Evolutionary conservation across 108 stramenopile species (phyloP).

Genomic region (Mediolabrus comicus): DNA sequence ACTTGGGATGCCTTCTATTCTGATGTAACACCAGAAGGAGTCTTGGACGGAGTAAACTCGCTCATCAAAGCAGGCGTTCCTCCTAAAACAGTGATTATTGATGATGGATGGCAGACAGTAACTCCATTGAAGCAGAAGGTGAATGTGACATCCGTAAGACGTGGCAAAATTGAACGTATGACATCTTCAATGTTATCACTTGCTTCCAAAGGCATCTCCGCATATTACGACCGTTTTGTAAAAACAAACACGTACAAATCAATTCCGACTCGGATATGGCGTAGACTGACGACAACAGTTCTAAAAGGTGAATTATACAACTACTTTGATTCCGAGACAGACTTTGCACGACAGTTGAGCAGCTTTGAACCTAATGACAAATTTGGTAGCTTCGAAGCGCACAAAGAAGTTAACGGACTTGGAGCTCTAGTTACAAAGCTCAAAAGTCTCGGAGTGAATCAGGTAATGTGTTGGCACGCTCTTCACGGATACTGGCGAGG

Average conservation of each 20-base stretch:
- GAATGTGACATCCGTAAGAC: background rate
- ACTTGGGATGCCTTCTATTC: conserved; percentile 78
- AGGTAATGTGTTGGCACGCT: conserved; percentile 70
- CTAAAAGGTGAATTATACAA: conserved; percentile 41
- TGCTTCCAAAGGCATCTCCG: conserved; percentile 19
- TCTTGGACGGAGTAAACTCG: conserved; percentile 25
- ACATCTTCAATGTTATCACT: background rate
- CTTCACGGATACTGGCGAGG: conserved; percentile 76
- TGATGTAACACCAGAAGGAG: conserved; percentile 49
- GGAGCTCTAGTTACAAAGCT: conserved; percentile 37
- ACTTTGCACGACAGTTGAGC: conserved; percentile 44
- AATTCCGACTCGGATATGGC: conserved; percentile 38
- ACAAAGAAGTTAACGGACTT: conserved; percentile 5
- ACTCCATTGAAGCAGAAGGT: conserved; percentile 20
- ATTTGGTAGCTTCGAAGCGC: conserved; percentile 11
- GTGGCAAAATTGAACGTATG: background rate
- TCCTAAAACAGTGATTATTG: conserved; percentile 40
- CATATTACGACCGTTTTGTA: conserved; percentile 34
- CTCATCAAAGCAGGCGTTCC: conserved; percentile 41
- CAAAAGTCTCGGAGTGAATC: conserved; percentile 56
- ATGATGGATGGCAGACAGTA: conserved; percentile 57
- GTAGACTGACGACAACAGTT: conserved; percentile 22
- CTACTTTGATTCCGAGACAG: conserved; percentile 51
- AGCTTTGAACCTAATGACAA: conserved; percentile 43
- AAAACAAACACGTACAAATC: conserved; percentile 30